Evolutionary conservation across 2,329 filamentous ascomycete genomes (phyloP).

Genomic region (Clonostachys byssicola): DNA sequence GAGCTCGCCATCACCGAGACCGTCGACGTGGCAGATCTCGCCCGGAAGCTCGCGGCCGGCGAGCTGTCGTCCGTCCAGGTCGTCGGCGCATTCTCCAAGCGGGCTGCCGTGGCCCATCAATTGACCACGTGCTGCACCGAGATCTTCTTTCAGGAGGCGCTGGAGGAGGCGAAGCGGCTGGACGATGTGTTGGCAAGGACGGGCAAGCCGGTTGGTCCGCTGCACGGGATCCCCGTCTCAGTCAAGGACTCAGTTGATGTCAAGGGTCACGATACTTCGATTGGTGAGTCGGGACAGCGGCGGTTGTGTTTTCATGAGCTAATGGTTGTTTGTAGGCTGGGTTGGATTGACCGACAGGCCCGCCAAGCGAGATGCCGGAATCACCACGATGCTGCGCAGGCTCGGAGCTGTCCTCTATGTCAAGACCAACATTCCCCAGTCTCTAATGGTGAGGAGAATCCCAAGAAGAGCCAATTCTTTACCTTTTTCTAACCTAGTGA

Average conservation of each 20-base stretch:
- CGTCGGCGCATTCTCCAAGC: neutral
- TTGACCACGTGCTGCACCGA: conserved; percentile 45
- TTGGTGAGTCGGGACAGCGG: conserved; percentile 25
- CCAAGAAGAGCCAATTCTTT: conserved; percentile 47
- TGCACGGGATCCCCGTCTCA: conserved; percentile 55
- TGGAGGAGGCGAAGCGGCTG: conserved; percentile 35
- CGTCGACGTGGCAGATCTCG: conserved; percentile 20
- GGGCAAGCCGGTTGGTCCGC: conserved; percentile 36
- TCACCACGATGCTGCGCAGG: conserved; percentile 52
- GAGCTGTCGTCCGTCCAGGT: conserved; percentile 13
- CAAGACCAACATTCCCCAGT: conserved; percentile 66
- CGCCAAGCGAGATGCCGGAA: conserved; percentile 39
- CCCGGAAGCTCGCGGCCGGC: conserved; percentile 27
- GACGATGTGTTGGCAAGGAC: neutral
- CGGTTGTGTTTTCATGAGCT: conserved; percentile 29
- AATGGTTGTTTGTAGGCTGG: too few relatives aligned
- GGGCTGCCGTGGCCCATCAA: conserved; percentile 28
- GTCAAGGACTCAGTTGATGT: conserved; percentile 53
- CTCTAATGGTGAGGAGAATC: conserved; percentile 24
- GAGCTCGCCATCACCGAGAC: conserved; percentile 30
- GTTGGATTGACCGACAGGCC: conserved; percentile 20
- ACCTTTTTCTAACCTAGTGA: neutral
- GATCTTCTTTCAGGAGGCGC: conserved; percentile 48
- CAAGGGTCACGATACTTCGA: conserved; percentile 42
- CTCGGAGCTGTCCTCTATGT: conserved; percentile 62